Evolutionary conservation across 2,329 filamentous ascomycete species (phyloP), one percentile per base, ranked within the genome.

Genomic region (Tolypocladium tundrense): DNA sequence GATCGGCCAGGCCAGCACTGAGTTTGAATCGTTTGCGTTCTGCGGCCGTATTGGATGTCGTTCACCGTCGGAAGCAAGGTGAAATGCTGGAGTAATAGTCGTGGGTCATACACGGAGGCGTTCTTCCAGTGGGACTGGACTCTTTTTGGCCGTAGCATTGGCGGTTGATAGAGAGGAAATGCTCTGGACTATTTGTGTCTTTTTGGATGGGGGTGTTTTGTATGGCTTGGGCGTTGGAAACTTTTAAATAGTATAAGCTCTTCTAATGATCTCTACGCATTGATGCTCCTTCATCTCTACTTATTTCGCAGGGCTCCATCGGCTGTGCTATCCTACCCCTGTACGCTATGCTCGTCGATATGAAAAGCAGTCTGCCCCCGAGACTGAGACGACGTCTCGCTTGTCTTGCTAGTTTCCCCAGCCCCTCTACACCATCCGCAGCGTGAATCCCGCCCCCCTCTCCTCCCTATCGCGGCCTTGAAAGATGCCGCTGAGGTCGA

Each of bases 401-500:
- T 13, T 45, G 21, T 10, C 40, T 41, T 19, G 39, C 40, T 41
- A 10, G 19, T 19, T 45, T 24, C 42, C 21, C 21, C 11, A 35
- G 31, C 31, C 11, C 7, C 1, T 39, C 58, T 62, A 77, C 13
- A 73, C 78, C 75, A 91, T 81, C 45, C 87, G 82, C 61, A 91
- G 71, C 14, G 78, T 81, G 72, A 84, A 88, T 10, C 86, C 84
- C 40, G 83, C 87, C 4, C 86, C 86, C 55, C 77, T 77, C 68
- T 86, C 84, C 67, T 87, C 86, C 62, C 77, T 81, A 56, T 86
- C 81, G 40, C 85, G 79, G 2, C 84, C 82, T 13, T 84, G 81
- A 70, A 91, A 90, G 43, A 91, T 86, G 62, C 86, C 82, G 57
- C 82, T 86, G 66, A 91, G 86, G 70, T 91, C 88, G 13, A 81